Base-by-base conservation (phyloP, 2,329 filamentous ascomycete genomes). In the Aspergillus niger region DNA sequence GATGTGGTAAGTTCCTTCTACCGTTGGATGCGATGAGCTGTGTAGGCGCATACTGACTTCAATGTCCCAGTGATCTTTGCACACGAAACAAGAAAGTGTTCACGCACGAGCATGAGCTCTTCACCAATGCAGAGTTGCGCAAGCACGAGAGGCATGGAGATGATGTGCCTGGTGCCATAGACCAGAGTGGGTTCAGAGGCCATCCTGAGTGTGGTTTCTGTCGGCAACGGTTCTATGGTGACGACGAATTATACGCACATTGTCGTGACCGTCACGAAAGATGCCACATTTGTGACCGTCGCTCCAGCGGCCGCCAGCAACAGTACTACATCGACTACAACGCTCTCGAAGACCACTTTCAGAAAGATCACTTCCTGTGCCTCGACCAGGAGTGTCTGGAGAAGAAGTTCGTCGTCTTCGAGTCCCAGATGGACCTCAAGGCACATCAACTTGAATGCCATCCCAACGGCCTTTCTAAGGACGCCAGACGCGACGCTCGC, bases 331-430 rank as follows among this genome's bases (percentile, higher is more conserved):
- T 90, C 61, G 88, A 99, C 78, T 98, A 97, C 77, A 85, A 93
- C 66, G 86, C 90, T 0, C 81, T 99, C 3, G 92, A 96, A 72
- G 81, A 87, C 39, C 95, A 99, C 76, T 98, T 98, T 74, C 85
- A 86, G 64, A 89, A 89, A 67, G 92, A 95, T 59, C 95, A 99
- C 75, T 97, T 89, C 71, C 80, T 93, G 0, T 99, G 95, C 72
- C 76, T 86, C 6, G 92, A 99, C 69, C 83, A 85, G 57, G 93
- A 97, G 72, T 99, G 95, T 70, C 74, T 95, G 71, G 95, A 98
- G 69, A 97, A 97, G 85, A 98, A 97, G 74, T 97, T 98, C 73
- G 90, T 98, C 30, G 95, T 98, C 0, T 99, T 99, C 68, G 91
- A 92, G 58, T 93, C 92, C 0, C 91, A 97, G 71, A 88, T 99